Percentiles rank a stretch among this genome's conserved stretches.
phyloP scores from a whole-genome alignment of 2,329 filamentous ascomycete genomes.

The Aspergillus transmontanensis region DNA sequence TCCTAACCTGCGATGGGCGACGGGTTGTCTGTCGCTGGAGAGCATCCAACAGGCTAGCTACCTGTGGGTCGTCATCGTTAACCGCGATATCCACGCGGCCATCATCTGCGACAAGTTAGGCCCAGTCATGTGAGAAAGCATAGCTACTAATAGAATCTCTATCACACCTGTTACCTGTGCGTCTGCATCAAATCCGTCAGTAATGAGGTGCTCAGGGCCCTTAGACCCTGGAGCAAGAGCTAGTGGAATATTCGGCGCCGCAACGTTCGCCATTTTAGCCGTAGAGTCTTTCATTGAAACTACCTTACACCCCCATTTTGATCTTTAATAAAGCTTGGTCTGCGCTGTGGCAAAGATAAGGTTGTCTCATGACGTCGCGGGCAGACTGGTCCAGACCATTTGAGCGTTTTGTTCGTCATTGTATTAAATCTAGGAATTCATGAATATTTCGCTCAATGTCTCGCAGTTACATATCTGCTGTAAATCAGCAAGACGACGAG shows the following conservation, averaged over 20 bases:
- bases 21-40: not conserved
- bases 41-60: not conserved
- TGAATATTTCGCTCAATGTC: not conserved
- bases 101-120: not conserved
- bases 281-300: not conserved
- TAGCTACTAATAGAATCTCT: not conserved
- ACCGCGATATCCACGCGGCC: not conserved
- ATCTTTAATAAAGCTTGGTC: not conserved
- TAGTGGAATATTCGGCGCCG: not conserved
- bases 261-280: not conserved
- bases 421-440: not conserved
- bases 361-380: not conserved
- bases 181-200: not conserved
- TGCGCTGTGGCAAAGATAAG: not conserved
- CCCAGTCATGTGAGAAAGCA: not conserved
- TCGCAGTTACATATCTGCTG: not conserved
- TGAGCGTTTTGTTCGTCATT: not conserved
- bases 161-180: not conserved
- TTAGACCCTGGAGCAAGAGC: not conserved
- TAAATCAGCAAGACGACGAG: not conserved
- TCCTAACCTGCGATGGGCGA: not conserved
- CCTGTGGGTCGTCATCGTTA: not conserved
- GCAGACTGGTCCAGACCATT: not conserved
- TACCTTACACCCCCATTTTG: not conserved
- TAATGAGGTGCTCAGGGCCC: not conserved